These are phyloP conservation scores for Lenwebbia sp. DNA, from an alignment of 345 rosid species.

Conservation along the genomic window DNA sequence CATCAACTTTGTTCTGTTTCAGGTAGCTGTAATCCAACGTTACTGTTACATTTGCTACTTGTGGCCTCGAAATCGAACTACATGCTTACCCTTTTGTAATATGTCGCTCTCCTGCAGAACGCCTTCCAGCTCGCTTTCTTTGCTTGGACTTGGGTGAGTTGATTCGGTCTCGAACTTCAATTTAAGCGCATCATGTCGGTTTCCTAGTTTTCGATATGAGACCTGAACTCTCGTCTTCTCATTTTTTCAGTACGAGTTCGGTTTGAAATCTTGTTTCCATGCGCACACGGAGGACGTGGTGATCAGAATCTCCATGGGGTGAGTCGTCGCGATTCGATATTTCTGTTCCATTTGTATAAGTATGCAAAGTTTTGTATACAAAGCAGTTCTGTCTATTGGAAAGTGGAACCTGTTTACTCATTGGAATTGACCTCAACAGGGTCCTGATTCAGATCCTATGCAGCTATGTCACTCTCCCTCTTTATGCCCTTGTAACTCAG, in stretches of 20 bases:
- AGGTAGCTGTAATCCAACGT: conserved; percentile 22
- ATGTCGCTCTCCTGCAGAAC: conserved; percentile 31
- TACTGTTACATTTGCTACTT: neutral
- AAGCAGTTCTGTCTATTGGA: neutral
- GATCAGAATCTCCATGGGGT: conserved; percentile 77
- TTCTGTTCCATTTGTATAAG: neutral
- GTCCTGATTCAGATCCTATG: conserved; percentile 68
- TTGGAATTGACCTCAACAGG: conserved; percentile 20
- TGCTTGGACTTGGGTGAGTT: conserved; percentile 67
- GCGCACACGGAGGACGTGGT: conserved; percentile 27
- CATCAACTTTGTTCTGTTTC: conserved; percentile 79
- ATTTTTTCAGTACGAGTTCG: conserved; percentile 47
- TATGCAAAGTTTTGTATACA: neutral
- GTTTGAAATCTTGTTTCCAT: conserved; percentile 55
- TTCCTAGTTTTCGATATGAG: neutral
- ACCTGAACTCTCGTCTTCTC: neutral
- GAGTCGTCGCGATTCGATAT: conserved; percentile 1
- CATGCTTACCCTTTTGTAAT: neutral
- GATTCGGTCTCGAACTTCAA: neutral
- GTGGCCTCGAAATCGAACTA: neutral
- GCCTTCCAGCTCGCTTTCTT: conserved; percentile 91
- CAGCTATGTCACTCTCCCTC: conserved; percentile 94
- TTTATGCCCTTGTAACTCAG: conserved; percentile 89
- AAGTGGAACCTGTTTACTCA: neutral
- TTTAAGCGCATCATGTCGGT: neutral